Percentiles rank a stretch among this genome's conserved stretches.
Conservation (phyloP, 148 eudicot genomes). For the Persicaria maculosa region DNA sequence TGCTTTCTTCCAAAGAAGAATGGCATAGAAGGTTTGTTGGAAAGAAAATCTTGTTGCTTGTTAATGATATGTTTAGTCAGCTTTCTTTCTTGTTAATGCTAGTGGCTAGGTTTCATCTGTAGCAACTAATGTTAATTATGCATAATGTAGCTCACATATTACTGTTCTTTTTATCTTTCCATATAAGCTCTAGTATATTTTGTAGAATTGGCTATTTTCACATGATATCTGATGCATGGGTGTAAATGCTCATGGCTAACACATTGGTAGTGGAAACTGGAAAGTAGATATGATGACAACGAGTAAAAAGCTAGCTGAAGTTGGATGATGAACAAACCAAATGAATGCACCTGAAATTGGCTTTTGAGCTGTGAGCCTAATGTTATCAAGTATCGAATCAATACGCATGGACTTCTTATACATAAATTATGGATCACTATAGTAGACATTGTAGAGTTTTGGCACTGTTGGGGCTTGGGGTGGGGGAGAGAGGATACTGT, state of each 20-base stretch:
- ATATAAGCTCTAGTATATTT: too few relatives aligned
- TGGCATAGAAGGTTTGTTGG: constrained; percentile 77
- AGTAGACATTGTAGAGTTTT: not conserved
- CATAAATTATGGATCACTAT: not conserved
- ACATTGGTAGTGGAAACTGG: not conserved
- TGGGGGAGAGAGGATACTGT: too few relatives aligned
- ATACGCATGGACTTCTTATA: not conserved
- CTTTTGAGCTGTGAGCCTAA: not conserved
- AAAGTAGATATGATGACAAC: not conserved
- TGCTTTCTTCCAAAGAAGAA: constrained; percentile 68
- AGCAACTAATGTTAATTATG: not conserved
- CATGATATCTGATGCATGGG: too few relatives aligned
- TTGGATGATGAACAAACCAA: not conserved
- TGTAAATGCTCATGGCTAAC: not conserved
- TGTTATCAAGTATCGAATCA: not conserved
- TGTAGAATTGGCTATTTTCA: not conserved
- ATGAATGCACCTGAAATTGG: not conserved
- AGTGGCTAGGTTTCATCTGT: not conserved
- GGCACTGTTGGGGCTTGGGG: too few relatives aligned
- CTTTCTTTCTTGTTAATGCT: not conserved
- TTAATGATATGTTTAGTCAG: not conserved
- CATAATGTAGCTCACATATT: not conserved
- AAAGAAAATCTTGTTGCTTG: not conserved
- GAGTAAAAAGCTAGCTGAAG: not conserved
- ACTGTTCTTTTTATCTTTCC: not conserved